phyloP scores from a whole-genome alignment of 2,329 filamentous ascomycete species.

The Furcasterigmium sp. region DNA sequence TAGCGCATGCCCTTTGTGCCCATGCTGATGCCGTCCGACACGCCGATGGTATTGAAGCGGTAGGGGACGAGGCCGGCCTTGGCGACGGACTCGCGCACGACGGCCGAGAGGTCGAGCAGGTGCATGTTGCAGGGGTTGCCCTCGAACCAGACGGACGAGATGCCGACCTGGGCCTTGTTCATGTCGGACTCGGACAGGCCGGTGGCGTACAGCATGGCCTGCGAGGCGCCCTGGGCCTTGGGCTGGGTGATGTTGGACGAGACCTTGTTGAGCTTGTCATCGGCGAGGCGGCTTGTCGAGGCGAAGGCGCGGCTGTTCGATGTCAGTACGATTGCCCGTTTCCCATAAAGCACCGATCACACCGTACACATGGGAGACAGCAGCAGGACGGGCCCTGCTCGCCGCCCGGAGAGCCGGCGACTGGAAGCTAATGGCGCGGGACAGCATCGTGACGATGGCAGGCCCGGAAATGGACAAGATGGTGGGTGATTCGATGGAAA shows the following conservation, averaged over 20 bases:
- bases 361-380: slow-evolving; percentile 15
- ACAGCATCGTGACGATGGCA: slow-evolving; percentile 14
- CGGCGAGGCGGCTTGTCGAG: slow-evolving; percentile 38
- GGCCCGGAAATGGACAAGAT: slow-evolving; percentile 2
- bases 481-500: background rate
- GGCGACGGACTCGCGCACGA: slow-evolving; percentile 58
- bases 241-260: slow-evolving; percentile 80
- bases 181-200: slow-evolving; percentile 82
- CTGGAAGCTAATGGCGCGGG: slow-evolving; percentile 11
- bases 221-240: slow-evolving; percentile 95
- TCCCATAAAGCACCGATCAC: background rate
- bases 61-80: slow-evolving; percentile 81
- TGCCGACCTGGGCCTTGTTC: slow-evolving; percentile 95
- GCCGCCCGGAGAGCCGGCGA: slow-evolving; percentile 16
- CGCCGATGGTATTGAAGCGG: slow-evolving; percentile 98
- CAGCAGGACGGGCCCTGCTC: slow-evolving; percentile 11
- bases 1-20: slow-evolving; percentile 96
- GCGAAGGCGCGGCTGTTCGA: slow-evolving; percentile 43
- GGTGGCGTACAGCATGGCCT: slow-evolving; percentile 98
- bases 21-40: slow-evolving; percentile 98
- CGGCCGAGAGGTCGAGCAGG: slow-evolving; percentile 79
- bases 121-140: slow-evolving; percentile 99
- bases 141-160: slow-evolving; percentile 96
- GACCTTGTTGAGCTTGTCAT: slow-evolving; percentile 70
- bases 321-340: slow-evolving; percentile 6